phyloP scores from a whole-genome alignment of 495 filamentous ascomycete species.

The Tuber calosporum region DNA sequence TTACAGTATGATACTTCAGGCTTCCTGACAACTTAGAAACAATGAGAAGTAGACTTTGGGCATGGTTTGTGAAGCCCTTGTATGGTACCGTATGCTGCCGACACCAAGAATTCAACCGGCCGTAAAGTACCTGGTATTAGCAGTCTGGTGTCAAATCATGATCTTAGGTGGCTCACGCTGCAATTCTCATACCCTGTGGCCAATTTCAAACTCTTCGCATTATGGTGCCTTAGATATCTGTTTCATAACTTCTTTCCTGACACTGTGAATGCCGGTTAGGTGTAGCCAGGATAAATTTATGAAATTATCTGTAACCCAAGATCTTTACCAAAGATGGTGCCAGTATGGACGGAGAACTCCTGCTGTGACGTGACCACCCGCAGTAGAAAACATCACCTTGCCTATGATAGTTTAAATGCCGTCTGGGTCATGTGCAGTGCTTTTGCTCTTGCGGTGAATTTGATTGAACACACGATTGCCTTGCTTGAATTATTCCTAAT shows the following conservation, averaged over 20 bases:
- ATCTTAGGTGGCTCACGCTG: background rate
- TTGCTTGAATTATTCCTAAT: background rate
- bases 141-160: background rate
- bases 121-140: background rate
- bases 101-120: background rate
- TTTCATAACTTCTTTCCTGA: too few relatives aligned
- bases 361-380: background rate
- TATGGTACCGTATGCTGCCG: background rate
- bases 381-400: background rate
- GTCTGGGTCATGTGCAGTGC: too few relatives aligned
- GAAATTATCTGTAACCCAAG: background rate
- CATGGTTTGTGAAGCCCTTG: background rate
- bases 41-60: background rate
- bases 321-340: background rate
- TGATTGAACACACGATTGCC: background rate
- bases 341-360: background rate
- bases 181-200: background rate
- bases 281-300: too few relatives aligned
- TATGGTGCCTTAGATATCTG: background rate
- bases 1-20: background rate
- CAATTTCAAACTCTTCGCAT: background rate
- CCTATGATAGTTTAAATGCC: too few relatives aligned
- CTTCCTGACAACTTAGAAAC: background rate
- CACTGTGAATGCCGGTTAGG: too few relatives aligned
- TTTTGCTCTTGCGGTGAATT: too few relatives aligned